These are phyloP conservation scores for Exserohilum rostratum DNA, from an alignment of 2,329 filamentous ascomycete genomes.

Conservation along the genomic window DNA sequence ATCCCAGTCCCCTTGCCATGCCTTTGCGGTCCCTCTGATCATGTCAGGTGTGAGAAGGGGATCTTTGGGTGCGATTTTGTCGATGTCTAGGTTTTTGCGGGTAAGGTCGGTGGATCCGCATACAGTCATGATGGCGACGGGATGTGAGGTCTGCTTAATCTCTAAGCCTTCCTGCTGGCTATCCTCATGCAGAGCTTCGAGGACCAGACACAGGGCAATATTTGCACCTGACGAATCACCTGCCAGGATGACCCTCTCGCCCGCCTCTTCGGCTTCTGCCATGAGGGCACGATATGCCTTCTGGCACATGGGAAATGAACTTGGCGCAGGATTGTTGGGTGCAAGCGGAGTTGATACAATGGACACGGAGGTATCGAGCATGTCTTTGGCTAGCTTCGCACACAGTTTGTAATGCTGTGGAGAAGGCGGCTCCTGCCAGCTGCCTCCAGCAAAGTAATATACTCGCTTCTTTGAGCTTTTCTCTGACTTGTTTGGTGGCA, in stretches of 20 bases:
- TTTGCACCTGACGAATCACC: slow-evolving; percentile 65
- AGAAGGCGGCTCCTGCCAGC: slow-evolving; percentile 60
- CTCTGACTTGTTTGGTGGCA: slow-evolving; percentile 20
- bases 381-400: slow-evolving; percentile 52
- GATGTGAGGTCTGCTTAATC: slow-evolving; percentile 24
- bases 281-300: slow-evolving; percentile 54
- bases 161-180: slow-evolving; percentile 11
- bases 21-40: slow-evolving; percentile 51
- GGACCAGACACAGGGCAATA: slow-evolving; percentile 52
- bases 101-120: slow-evolving; percentile 59
- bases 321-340: slow-evolving; percentile 58
- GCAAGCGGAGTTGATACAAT: slow-evolving; percentile 62
- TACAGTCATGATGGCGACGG: slow-evolving; percentile 53
- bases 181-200: slow-evolving; percentile 49
- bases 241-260: slow-evolving; percentile 56
- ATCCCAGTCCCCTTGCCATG: slow-evolving; percentile 52
- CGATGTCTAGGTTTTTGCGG: slow-evolving; percentile 54
- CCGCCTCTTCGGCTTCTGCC: slow-evolving; percentile 42
- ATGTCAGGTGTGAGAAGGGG: slow-evolving; percentile 54
- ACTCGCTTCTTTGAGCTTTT: slow-evolving; percentile 45
- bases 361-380: slow-evolving; percentile 52
- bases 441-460: slow-evolving; percentile 63
- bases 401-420: slow-evolving; percentile 60
- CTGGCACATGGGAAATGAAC: slow-evolving; percentile 56
- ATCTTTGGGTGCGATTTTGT: slow-evolving; percentile 50